phyloP scores from a whole-genome alignment of 768 basidiomycete species.

The Russula lepida region DNA sequence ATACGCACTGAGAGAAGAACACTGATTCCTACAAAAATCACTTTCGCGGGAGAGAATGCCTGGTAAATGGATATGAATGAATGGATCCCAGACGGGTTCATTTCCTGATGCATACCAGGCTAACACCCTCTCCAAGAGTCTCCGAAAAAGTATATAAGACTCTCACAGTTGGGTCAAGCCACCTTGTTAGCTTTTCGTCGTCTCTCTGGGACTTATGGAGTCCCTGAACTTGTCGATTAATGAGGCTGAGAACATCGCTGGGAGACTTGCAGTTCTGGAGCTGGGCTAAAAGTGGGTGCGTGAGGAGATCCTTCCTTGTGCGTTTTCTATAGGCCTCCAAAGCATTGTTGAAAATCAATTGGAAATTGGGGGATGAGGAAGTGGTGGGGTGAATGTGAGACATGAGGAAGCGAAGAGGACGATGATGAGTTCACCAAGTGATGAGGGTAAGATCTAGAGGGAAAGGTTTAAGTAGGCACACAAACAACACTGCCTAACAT shows the following conservation, averaged over 20 bases:
- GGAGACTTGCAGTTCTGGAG: neutral
- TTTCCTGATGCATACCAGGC: neutral
- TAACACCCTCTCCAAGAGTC: neutral
- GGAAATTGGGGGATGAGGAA: neutral
- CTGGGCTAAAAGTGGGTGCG: neutral
- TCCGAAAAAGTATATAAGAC: neutral
- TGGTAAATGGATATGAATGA: neutral
- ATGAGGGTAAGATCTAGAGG: no score
- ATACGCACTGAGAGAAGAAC: neutral
- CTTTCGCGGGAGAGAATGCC: neutral
- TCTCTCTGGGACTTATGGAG: neutral
- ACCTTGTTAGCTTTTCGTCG: neutral
- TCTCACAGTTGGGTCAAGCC: neutral
- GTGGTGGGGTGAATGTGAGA: neutral
- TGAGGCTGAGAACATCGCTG: neutral
- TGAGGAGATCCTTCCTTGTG: neutral
- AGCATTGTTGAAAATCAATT: neutral
- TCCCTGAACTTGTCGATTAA: neutral
- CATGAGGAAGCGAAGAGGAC: neutral
- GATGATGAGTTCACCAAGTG: neutral
- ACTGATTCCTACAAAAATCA: neutral
- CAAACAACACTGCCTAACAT: no score
- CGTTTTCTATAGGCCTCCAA: neutral
- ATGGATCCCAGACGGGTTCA: neutral
- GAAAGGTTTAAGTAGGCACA: no score